Base-by-base conservation (phyloP, 495 filamentous ascomycete species). In the Neurospora hispaniola region DNA sequence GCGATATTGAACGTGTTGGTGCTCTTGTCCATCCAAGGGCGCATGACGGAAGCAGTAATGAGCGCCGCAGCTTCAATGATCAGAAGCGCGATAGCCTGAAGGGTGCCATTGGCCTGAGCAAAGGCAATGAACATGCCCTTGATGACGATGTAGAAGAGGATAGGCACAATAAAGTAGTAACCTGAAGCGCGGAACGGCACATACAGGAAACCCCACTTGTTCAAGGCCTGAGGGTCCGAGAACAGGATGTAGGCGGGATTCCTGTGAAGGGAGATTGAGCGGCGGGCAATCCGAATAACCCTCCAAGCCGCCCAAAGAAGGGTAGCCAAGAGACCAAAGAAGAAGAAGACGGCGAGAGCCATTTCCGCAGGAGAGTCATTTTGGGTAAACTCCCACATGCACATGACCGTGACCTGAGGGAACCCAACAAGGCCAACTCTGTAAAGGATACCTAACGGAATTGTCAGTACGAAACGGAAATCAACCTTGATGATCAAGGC, bases 1-100 rank as follows among this genome's bases (percentile, higher is more conserved):
- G 94, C 86, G 75, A 99, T 97, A 84, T 98, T 98, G 87, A 96
- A 97, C 69, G 90, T 89, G 80, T 99, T 99, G 73, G 95, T 98
- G 83, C 94, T 96, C 88, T 97, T 98, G 85, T 99, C 96, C 96
- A 99, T 98, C 90, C 94, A 99, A 8, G 96, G 96, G 48, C 93
- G 90, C 76, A 97, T 83, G 62, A 97, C 89, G 74, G 89, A 91
- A 42, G 93, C 90, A 40, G 80, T 88, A 76, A 98, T 91, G 75
- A 99, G 86, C 76, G 93, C 90, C 39, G 78, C 88, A 0, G 92
- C 91, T 84, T 99, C 96, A 73, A 98, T 90, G 48, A 99, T 81
- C 69, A 98, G 86, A 73, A 98, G 83, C 3, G 90, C 93, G 68
- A 98, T 87, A 9, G 95, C 94, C 79, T 98, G 95, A 27, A 90